These are phyloP conservation scores for Podaxis pistillaris DNA, from an alignment of 768 basidiomycete genomes.

Conservation along the genomic window DNA sequence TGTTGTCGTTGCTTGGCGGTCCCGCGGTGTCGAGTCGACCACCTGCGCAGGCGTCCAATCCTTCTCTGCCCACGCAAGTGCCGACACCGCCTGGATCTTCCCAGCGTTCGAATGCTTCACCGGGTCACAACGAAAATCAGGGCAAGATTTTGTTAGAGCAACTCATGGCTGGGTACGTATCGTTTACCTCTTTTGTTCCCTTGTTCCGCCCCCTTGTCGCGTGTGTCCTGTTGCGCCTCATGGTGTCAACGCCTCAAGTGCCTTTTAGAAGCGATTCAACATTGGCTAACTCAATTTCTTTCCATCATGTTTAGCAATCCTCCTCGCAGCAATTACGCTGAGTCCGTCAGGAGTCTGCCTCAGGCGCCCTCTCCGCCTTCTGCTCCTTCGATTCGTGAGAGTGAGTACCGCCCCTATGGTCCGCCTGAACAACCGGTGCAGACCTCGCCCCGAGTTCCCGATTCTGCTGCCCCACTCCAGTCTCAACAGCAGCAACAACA, in stretches of 20 bases:
- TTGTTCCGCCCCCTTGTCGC: slow-evolving; percentile 20
- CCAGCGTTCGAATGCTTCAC: slow-evolving; percentile 53
- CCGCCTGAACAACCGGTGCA: slow-evolving; percentile 42
- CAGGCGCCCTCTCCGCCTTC: slow-evolving; percentile 50
- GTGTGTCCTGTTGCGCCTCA: slow-evolving; percentile 22
- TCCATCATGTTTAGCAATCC: slow-evolving; percentile 12
- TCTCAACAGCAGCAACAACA: slow-evolving; percentile 32
- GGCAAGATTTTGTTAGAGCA: slow-evolving; percentile 72
- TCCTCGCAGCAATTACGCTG: slow-evolving; percentile 39
- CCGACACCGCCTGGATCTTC: slow-evolving; percentile 70
- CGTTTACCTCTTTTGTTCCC: slow-evolving; percentile 10
- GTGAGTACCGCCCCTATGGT: slow-evolving; percentile 45
- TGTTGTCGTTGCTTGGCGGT: slow-evolving; percentile 67
- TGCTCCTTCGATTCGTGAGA: slow-evolving; percentile 38
- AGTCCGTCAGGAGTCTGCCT: slow-evolving; percentile 38
- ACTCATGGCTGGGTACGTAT: slow-evolving; percentile 74
- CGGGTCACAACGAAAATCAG: slow-evolving; percentile 61
- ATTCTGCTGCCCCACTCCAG: slow-evolving; percentile 24
- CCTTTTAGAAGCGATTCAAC: slow-evolving; percentile 34
- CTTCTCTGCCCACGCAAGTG: slow-evolving; percentile 38
- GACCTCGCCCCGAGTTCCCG: slow-evolving; percentile 33
- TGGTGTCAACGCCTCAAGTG: slow-evolving; percentile 3
- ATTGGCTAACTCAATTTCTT: slow-evolving; percentile 6
- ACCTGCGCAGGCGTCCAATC: slow-evolving; percentile 13
- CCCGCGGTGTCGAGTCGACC: slow-evolving; percentile 25